Evolutionary conservation across 2,329 filamentous ascomycete genomes (phyloP).

Genomic region (Raffaelea arxii): DNA sequence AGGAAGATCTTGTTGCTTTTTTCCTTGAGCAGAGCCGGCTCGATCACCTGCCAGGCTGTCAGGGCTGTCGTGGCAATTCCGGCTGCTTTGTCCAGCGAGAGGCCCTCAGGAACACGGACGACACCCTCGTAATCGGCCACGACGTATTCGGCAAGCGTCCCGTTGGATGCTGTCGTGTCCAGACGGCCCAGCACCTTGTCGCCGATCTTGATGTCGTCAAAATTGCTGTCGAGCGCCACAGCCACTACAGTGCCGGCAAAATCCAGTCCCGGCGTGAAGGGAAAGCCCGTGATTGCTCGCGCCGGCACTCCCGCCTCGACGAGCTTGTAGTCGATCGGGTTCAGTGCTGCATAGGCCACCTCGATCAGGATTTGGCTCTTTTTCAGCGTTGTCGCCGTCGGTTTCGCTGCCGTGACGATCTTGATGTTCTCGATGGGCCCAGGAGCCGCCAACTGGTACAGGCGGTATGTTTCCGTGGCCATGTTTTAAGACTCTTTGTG

Average conservation of each 20-base stretch:
- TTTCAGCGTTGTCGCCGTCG: not conserved
- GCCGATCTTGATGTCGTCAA: slow-evolving; percentile 21
- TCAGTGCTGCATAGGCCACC: slow-evolving; percentile 31
- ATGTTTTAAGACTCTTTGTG: too few relatives aligned
- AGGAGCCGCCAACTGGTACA: not conserved
- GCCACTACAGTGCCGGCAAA: slow-evolving; percentile 37
- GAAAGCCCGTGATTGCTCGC: slow-evolving; percentile 24
- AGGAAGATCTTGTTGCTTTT: slow-evolving; percentile 18
- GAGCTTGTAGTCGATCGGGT: slow-evolving; percentile 40
- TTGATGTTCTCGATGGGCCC: not conserved
- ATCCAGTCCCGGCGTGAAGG: slow-evolving; percentile 38
- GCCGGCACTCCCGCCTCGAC: slow-evolving; percentile 27
- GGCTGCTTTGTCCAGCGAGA: slow-evolving; percentile 12
- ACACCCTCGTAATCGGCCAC: slow-evolving; percentile 13
- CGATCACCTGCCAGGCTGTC: slow-evolving; percentile 16
- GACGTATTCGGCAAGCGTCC: slow-evolving; percentile 9
- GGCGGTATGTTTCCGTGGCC: not conserved
- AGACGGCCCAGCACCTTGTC: slow-evolving; percentile 11
- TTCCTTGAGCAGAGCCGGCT: slow-evolving; percentile 2
- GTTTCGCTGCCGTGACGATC: not conserved
- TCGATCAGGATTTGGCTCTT: slow-evolving; percentile 22
- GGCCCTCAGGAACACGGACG: slow-evolving; percentile 15
- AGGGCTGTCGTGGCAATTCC: slow-evolving; percentile 12
- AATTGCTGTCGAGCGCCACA: slow-evolving; percentile 19
- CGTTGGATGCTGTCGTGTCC: slow-evolving; percentile 1